A percentile compares a stretch with the other conserved stretches of the same genome.
Conservation (phyloP, 495 filamentous ascomycete species). For the Xylaria palmicola region DNA sequence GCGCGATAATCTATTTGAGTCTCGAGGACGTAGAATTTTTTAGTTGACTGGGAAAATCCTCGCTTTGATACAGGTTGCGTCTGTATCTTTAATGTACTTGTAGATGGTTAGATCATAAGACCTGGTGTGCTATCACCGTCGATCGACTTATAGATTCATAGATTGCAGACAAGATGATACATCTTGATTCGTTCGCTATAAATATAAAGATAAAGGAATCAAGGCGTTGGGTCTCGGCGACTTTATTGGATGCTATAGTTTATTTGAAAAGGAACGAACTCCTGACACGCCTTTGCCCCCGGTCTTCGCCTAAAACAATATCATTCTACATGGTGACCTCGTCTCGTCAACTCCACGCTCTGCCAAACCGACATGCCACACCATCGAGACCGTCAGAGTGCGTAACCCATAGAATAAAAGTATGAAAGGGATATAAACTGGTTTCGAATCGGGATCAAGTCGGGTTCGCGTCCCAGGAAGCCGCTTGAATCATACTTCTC, state of each 20-base stretch:
- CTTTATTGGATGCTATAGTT: not conserved
- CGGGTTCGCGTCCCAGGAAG: not conserved
- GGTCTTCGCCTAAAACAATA: slow-evolving; percentile 12
- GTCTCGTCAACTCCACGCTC: not conserved
- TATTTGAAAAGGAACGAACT: slow-evolving; percentile 16
- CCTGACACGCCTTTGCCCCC: slow-evolving; percentile 19
- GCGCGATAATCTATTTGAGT: too few relatives aligned
- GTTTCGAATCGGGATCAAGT: not conserved
- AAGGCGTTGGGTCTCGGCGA: not conserved
- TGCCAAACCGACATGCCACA: not conserved
- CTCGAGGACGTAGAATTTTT: too few relatives aligned
- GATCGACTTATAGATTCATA: too few relatives aligned
- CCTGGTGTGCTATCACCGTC: too few relatives aligned
- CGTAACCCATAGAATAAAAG: not conserved
- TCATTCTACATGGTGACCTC: slow-evolving; percentile 25
- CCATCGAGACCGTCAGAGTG: not conserved
- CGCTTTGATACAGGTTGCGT: too few relatives aligned
- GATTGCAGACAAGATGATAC: not conserved
- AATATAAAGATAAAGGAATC: not conserved
- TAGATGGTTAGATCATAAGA: too few relatives aligned
- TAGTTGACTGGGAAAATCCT: too few relatives aligned
- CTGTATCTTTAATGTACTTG: too few relatives aligned
- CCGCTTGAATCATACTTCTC: not conserved
- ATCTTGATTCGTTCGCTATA: not conserved
- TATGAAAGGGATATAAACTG: not conserved